Conservation (phyloP, 352 stramenopile species). For the Globisporangium middletonii region DNA sequence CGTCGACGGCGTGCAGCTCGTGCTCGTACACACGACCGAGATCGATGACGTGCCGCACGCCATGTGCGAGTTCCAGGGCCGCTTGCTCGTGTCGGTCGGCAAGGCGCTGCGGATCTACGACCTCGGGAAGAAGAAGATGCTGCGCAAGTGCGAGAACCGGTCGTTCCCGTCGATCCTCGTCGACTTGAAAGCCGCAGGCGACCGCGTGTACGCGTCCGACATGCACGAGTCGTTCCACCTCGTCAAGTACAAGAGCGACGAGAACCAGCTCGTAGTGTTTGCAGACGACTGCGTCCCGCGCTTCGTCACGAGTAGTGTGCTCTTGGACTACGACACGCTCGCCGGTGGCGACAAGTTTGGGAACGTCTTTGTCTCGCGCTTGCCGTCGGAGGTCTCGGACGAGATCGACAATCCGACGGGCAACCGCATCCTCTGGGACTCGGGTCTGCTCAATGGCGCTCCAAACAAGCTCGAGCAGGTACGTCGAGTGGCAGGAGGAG, state of each 20-base stretch:
- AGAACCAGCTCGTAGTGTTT: constrained; percentile 96
- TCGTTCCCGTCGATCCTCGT: constrained; percentile 92
- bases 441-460: constrained; percentile 86
- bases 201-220: constrained; percentile 96
- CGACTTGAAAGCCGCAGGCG: constrained; percentile 90
- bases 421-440: constrained; percentile 96
- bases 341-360: constrained; percentile 98
- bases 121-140: constrained; percentile 98
- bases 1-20: constrained; percentile 88
- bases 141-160: constrained; percentile 98
- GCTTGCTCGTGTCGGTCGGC: constrained; percentile 96
- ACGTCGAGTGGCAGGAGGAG: not conserved
- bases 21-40: constrained; percentile 95
- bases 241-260: constrained; percentile 95
- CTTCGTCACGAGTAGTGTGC: constrained; percentile 77
- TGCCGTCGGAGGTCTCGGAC: constrained; percentile 92
- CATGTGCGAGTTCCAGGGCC: constrained; percentile 96
- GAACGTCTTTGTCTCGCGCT: constrained; percentile 95
- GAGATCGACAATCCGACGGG: constrained; percentile 95
- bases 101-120: constrained; percentile 96
- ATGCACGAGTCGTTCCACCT: constrained; percentile 96
- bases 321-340: constrained; percentile 98
- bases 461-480: constrained; percentile 97
- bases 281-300: constrained; percentile 92
- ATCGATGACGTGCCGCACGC: constrained; percentile 96